Evolutionary conservation across 2,329 filamentous ascomycete genomes (phyloP), one percentile per base, ranked within the genome.

Genomic region (Macrophomina tecta): DNA sequence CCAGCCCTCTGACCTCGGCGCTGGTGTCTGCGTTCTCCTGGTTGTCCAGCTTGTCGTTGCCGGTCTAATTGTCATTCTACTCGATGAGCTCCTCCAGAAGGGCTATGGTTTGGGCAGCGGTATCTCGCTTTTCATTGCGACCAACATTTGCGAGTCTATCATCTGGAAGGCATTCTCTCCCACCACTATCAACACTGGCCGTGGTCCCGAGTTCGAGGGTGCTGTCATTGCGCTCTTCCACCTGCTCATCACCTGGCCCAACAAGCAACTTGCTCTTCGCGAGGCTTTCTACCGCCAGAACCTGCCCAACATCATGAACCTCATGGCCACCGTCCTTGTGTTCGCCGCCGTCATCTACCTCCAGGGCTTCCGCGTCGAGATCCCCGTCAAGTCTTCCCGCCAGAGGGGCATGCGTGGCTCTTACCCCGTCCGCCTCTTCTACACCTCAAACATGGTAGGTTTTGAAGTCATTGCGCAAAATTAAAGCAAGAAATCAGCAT

Each of bases 151-250:
- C 92, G 95, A 99, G 87, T 97, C 94, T 67, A 99, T 99, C 82
- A 91, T 99, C 85, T 99, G 95, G 95, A 97, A 97, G 88, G 95
- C 96, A 63, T 98, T 99, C 87, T 98, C 94, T 64, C 96, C 96
- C 67, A 98, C 94, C 69, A 98, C 95, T 79, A 96, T 98, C 85
- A 99, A 99, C 88, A 99, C 96, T 72, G 95, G 95, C 73, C 93
- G 95, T 87, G 95, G 95, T 69, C 96, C 96, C 75, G 95, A 99
- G 84, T 99, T 98, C 77, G 95, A 99, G 87, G 95, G 94, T 80
- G 95, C 95, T 71, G 93, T 98, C 78, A 97, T 98, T 80, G 94
- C 94, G 70, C 90, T 99, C 72, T 95, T 99, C 86, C 95, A 99
- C 85, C 90, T 99, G 65, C 89, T 98, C 76, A 89, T 98, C 83